Conservation (phyloP, 2,329 filamentous ascomycete genomes). For the Colletotrichum brevisporum region DNA sequence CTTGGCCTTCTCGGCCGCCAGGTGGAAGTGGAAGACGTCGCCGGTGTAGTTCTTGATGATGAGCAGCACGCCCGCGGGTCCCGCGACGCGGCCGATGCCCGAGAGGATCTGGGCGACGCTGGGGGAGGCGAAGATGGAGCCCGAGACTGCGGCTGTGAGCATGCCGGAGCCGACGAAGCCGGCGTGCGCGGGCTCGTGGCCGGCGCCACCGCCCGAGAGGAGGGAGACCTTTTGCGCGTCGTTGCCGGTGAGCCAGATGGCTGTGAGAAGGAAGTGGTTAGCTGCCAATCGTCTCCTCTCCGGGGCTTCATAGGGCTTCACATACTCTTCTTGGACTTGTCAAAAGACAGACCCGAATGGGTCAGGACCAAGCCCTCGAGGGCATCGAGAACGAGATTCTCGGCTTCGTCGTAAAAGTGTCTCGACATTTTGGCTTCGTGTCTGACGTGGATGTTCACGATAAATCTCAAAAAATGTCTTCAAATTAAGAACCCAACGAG, state of each 20-base stretch:
- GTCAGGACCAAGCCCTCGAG: constrained; percentile 28
- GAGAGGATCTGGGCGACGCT: constrained; percentile 74
- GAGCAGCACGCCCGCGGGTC: constrained; percentile 71
- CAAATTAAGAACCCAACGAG: background rate
- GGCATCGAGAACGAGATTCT: constrained; percentile 36
- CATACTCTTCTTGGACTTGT: constrained; percentile 54
- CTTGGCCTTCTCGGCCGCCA: constrained; percentile 49
- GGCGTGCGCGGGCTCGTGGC: constrained; percentile 75
- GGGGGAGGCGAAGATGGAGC: constrained; percentile 77
- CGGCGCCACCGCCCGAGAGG: constrained; percentile 68
- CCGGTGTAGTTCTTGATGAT: constrained; percentile 78
- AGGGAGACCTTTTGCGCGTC: constrained; percentile 57
- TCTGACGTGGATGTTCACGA: background rate
- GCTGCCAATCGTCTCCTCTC: background rate
- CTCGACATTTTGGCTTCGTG: constrained; percentile 13
- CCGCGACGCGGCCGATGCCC: constrained; percentile 68
- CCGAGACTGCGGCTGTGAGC: constrained; percentile 73
- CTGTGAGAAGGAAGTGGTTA: background rate
- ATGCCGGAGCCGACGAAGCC: constrained; percentile 76
- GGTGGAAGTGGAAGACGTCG: constrained; percentile 69
- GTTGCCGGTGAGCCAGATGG: constrained; percentile 34
- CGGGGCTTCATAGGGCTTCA: too few relatives aligned
- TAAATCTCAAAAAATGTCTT: too few relatives aligned
- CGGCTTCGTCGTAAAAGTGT: constrained; percentile 38
- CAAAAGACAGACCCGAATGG: constrained; percentile 70